Base-by-base conservation (phyloP, 23 red algal genomes). In the Gracilaria gracilis region DNA sequence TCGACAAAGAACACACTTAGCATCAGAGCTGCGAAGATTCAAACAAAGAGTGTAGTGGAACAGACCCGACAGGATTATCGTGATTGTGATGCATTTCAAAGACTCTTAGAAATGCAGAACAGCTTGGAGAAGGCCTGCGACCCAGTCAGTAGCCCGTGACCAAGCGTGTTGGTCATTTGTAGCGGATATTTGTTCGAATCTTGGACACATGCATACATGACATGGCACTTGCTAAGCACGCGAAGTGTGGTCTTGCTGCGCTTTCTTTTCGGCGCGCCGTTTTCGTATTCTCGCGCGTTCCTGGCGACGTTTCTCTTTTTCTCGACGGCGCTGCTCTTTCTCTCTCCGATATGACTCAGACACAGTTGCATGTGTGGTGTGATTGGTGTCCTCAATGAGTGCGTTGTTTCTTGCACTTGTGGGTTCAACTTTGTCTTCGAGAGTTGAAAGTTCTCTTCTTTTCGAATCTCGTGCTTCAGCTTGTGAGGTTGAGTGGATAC, bases 1-100 rank as follows among this genome's bases (percentile, higher is more conserved):
- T 39, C 29, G 32, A 81, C 88, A 5, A 46, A 53, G 34, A 74
- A 83, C 54, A 32, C 58, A 25, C 48, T 73, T 24, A 82, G 46
- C 88, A 75, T 92, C 38, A 71, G 79, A 55, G 75, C 88, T 37
- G 88, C 88, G 20, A 69, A 29, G 36, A 55, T 92, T 57, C 88
- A 92, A 39, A 46, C 79, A 7, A 70, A 51, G 61, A 92, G 88
- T 47, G 65, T 92, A 16, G 67, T 92, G 25, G 76, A 71, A 44
- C 88, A 92, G 54, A 83, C 88, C 79, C 42, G 47, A 55, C 72
- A 82, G 54, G 69, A 74, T 42, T 61, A 81, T n/a, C 24, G n/a
- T 44, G 28, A 80, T 5, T 33, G 75, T 89, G 86, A 89, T 37
- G 86, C 67, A 46, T 89, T 89, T 61, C 57, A 34, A 35, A 37